These are phyloP conservation scores for Cucurbita maxima DNA, from an alignment of 306 rosid species.

Conservation along the genomic window DNA sequence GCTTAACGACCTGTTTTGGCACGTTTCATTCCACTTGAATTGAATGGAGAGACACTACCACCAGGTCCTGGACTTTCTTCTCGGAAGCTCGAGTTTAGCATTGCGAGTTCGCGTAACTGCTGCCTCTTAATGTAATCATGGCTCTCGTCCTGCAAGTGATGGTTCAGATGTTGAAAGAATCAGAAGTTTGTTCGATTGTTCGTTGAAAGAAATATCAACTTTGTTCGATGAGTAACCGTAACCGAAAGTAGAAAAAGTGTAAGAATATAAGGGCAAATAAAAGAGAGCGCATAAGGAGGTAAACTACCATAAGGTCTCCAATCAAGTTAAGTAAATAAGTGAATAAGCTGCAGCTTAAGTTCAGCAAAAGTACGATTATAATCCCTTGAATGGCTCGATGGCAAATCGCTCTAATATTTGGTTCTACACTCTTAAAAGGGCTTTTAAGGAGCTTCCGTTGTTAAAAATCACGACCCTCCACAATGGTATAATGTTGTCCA, in stretches of 20 bases:
- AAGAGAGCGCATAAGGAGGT: no score
- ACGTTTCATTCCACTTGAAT: conserved; percentile 89
- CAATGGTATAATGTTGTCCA: no score
- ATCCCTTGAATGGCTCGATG: neutral
- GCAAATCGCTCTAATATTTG: neutral
- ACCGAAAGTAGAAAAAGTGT: no score
- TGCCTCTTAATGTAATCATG: conserved; percentile 86
- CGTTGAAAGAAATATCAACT: no score
- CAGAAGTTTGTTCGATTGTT: neutral
- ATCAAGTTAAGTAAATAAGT: no score
- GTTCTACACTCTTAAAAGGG: neutral
- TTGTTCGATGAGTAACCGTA: no score
- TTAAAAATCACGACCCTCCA: no score
- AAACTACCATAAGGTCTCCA: no score
- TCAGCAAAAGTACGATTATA: neutral
- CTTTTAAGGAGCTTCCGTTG: neutral
- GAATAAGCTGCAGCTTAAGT: neutral
- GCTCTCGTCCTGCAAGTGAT: conserved; percentile 61
- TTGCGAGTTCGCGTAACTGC: conserved; percentile 74
- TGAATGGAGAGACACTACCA: conserved; percentile 86
- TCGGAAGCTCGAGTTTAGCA: conserved; percentile 79
- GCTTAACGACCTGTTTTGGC: conserved; percentile 77
- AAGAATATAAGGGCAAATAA: no score
- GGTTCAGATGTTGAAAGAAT: neutral
- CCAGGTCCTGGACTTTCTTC: conserved; percentile 93